Evolutionary conservation across 768 basidiomycete genomes (phyloP), one percentile per base, ranked within the genome.

Genomic region (Boletus vermiculosoides): DNA sequence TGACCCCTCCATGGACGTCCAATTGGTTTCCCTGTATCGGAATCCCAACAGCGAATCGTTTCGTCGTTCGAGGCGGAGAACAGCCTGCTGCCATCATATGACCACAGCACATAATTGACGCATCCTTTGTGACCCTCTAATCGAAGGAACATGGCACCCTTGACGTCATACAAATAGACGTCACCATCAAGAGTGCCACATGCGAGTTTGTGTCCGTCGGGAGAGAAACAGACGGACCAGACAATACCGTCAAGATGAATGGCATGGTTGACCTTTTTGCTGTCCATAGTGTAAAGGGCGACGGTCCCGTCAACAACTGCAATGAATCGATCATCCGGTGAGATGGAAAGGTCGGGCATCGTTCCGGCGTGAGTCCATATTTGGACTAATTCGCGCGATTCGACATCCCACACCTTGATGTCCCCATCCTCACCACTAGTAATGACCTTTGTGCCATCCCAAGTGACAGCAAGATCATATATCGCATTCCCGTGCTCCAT

Each of bases 1-100:
- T 73, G 65, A 15, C 66, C 33, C 54, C 1, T 18, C 64, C 64
- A 61, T 0, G 47, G 56, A 1, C 25, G n/a, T 55, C 54, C 62
- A 1, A 66, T 36, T 16, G 16, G 45, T 18, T 45, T 3, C 6
- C 54, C 54, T 6, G 60, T 48, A 3, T 18, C 5, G 4, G 50
- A 6, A 16, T 53, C 20, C 64, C 64, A 66, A 16, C 48, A 49
- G 15, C 40, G 45, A 45, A 60, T 63, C 1, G 50, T 45, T 16
- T 48, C 3, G 30, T 50, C 30, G 10, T 3, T 5, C 12, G 42
- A 44, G 6, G 42, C 22, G 13, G 22, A 34, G 18, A 46, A 40
- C 15, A 61, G 46, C 31, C 15, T 37, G 1, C 6, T 28, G 1
- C 50, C 55, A 18, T 62, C 54, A 0, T 4, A 36, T 22, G 60